Conservation (phyloP, 176 grass and related monocot species). For the Cocos nucifera region DNA sequence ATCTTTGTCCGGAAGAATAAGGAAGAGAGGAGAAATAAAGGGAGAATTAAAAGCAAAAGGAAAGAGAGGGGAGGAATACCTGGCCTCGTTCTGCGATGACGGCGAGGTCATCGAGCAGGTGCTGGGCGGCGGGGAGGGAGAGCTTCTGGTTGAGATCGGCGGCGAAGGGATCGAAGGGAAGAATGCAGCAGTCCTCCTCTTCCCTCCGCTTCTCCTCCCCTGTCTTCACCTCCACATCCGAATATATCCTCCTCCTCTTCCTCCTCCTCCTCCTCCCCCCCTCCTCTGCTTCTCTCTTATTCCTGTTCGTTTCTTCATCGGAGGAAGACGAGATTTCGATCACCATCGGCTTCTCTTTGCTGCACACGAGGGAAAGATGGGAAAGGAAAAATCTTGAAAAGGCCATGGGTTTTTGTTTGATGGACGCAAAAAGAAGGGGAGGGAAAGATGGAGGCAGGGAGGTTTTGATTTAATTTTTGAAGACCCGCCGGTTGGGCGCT, state of each 20-base stretch:
- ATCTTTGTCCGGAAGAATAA: too few relatives aligned
- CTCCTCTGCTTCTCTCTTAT: too few relatives aligned
- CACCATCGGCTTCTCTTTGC: neutral
- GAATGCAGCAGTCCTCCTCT: conserved; percentile 72
- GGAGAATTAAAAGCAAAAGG: neutral
- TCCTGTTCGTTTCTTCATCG: neutral
- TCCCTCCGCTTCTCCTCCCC: conserved; percentile 33
- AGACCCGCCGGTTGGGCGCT: too few relatives aligned
- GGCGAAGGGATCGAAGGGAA: conserved; percentile 30
- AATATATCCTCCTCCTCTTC: conserved; percentile 9
- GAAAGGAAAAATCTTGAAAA: too few relatives aligned
- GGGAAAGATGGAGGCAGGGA: too few relatives aligned
- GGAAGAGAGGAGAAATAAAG: too few relatives aligned
- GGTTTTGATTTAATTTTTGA: too few relatives aligned
- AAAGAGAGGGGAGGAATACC: conserved; percentile 16
- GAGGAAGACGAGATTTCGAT: conserved; percentile 40
- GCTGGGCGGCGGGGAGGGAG: neutral
- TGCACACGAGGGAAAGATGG: too few relatives aligned
- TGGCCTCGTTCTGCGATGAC: conserved; percentile 56
- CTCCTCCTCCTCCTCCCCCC: neutral
- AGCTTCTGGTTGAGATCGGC: neutral
- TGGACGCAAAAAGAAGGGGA: too few relatives aligned
- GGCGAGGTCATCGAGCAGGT: conserved; percentile 24
- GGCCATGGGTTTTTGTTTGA: too few relatives aligned
- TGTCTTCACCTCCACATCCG: conserved; percentile 52